These are phyloP conservation scores for Blastobotrys aristatus DNA, from an alignment of 1,139 yeast genomes.

Conservation along the genomic window DNA sequence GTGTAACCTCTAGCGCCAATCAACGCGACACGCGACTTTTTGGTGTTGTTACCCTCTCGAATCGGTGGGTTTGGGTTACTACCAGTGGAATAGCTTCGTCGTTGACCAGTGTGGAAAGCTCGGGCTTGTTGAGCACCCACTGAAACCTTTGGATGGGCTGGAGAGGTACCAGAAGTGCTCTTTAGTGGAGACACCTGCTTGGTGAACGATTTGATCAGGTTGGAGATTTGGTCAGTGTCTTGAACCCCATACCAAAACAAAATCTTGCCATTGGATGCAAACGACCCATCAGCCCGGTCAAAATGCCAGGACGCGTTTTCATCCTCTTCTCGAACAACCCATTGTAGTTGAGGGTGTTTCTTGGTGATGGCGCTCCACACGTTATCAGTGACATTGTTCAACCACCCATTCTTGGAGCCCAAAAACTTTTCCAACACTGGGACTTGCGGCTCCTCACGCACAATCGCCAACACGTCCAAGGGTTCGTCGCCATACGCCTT, in stretches of 20 bases:
- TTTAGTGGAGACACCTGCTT: slow-evolving; percentile 21
- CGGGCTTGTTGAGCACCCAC: slow-evolving; percentile 21
- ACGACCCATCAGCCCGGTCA: slow-evolving; percentile 89
- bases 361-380: slow-evolving; percentile 77
- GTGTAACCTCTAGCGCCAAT: slow-evolving; percentile 99
- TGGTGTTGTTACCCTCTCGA: slow-evolving; percentile 54
- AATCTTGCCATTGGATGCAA: slow-evolving; percentile 80
- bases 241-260: slow-evolving; percentile 92
- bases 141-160: slow-evolving; percentile 24
- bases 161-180: slow-evolving; percentile 24
- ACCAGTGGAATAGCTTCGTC: slow-evolving; percentile 17
- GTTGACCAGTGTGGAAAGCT: slow-evolving; percentile 34
- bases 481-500: slow-evolving; percentile 95
- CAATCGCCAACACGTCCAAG: slow-evolving; percentile 87
- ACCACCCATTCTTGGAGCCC: slow-evolving; percentile 91
- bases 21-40: slow-evolving; percentile 71
- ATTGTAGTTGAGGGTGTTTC: slow-evolving; percentile 68
- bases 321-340: slow-evolving; percentile 90
- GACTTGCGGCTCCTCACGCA: slow-evolving; percentile 43
- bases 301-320: slow-evolving; percentile 91
- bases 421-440: slow-evolving; percentile 85
- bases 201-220: slow-evolving; percentile 58
- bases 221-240: slow-evolving; percentile 56
- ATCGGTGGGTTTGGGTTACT: slow-evolving; percentile 74
- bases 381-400: slow-evolving; percentile 93